Conservation (phyloP, 495 filamentous ascomycete genomes). For the Aspergillus mulundensis region DNA sequence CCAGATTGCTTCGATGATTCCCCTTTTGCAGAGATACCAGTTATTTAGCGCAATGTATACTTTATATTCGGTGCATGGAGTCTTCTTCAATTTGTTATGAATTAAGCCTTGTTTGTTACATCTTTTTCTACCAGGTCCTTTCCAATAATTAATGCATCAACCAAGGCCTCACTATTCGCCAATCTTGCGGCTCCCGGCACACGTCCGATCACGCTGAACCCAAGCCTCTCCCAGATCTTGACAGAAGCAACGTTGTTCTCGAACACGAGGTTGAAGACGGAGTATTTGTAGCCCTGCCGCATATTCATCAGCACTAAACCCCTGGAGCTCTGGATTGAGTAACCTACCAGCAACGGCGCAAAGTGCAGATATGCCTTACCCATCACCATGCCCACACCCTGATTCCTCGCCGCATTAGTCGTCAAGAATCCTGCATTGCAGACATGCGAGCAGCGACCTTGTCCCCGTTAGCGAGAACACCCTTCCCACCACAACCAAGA, state of each 20-base stretch:
- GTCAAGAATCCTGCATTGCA: constrained; percentile 95
- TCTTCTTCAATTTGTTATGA: constrained; percentile 7
- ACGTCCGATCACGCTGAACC: constrained; percentile 89
- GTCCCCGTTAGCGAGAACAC: too few species aligned
- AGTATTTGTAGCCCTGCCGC: constrained; percentile 80
- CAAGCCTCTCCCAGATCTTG: constrained; percentile 92
- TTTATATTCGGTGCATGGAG: constrained; percentile 13
- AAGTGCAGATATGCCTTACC: constrained; percentile 88
- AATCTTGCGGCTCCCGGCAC: constrained; percentile 50
- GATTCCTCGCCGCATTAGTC: constrained; percentile 75
- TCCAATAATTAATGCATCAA: constrained; percentile 48
- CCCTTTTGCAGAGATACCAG: constrained; percentile 20
- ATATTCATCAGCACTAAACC: not conserved
- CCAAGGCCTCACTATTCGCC: constrained; percentile 39
- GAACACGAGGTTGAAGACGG: constrained; percentile 97
- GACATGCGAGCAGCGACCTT: constrained; percentile 62
- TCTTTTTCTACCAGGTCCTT: constrained; percentile 28
- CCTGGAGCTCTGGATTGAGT: not conserved
- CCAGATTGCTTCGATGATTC: constrained; percentile 27
- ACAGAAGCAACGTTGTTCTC: constrained; percentile 93
- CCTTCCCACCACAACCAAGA: constrained; percentile 15
- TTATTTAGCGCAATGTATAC: constrained; percentile 16
- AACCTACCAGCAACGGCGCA: constrained; percentile 77
- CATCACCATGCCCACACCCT: constrained; percentile 85
- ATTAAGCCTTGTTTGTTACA: constrained; percentile 7